Evolutionary conservation across 352 stramenopile species (phyloP), one percentile per base, ranked within the genome.

Genomic region (Phytophthora citrophthora): DNA sequence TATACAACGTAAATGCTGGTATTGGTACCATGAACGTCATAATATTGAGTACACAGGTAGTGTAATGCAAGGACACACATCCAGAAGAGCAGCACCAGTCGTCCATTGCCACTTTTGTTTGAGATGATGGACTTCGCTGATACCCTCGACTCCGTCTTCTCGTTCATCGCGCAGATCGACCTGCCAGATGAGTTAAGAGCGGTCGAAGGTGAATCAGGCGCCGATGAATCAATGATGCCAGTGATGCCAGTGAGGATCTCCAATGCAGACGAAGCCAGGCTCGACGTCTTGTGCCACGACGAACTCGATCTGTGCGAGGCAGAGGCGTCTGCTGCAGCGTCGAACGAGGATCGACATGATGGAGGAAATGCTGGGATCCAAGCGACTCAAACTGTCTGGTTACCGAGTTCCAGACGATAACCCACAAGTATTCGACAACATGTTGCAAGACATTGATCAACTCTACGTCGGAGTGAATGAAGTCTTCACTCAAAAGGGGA

Each of bases 391-490:
- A 43, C 2, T 43, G 16, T 4, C 58, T 0, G 43, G 40, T 0
- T 26, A 27, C 38, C 2, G 13, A 9, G 8, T 51, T 3, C 64
- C 46, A 0, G 13, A 49, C 9, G 55, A 71, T 18, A 68, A 70
- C 15, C 1, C 38, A 0, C 31, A 61, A 8, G 49, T 74, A 3
- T 68, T 69, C 9, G 46, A 54, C 0, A 32, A 59, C 1, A 61
- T 77, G 44, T 29, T 72, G 10, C 46, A 43, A 32, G 43, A 68
- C 12, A 47, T 49, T 4, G 64, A 74, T n/a, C 51, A 68, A 10
- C 65, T 74, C 0, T 77, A 77, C 34, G 55, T 74, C 0, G 24
- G 48, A 16, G 24, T 59, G 1, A 56, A 77, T 3, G 43, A 41
- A 16, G 41, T 69, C 0, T 68, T 77, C 26, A 6, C 10, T 1